A percentile compares a stretch with the other conserved stretches of the same genome.
Conservation (phyloP, 805 yeast species). For the Saccharomycopsis fermentans region DNA sequence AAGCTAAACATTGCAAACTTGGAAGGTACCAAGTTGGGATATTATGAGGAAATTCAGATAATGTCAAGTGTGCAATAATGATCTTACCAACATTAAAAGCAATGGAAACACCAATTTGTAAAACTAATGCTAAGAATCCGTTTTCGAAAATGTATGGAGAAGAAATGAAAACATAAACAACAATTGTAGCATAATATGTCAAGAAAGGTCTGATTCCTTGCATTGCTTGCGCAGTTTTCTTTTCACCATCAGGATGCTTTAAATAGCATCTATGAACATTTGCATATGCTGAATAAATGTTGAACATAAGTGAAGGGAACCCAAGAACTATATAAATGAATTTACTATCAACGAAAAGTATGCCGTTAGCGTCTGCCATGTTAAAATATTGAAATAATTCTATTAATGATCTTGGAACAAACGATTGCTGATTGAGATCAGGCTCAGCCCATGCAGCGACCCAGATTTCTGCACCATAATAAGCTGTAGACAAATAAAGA, state of each 20-base stretch:
- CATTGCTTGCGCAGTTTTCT: conserved; percentile 29
- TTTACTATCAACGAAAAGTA: conserved; percentile 28
- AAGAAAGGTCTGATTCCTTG: conserved; percentile 62
- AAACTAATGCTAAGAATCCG: conserved; percentile 43
- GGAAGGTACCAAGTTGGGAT: conserved; percentile 69
- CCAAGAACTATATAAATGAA: conserved; percentile 42
- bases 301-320: conserved; percentile 47
- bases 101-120: conserved; percentile 63
- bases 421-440: background rate
- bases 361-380: conserved; percentile 14
- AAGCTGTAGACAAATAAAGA: conserved; percentile 52
- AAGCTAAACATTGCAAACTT: conserved; percentile 32
- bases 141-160: conserved; percentile 34
- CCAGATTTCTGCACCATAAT: conserved; percentile 66
- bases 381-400: background rate
- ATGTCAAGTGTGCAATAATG: conserved; percentile 76
- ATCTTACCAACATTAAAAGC: conserved; percentile 90
- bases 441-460: background rate
- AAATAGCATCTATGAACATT: conserved; percentile 44
- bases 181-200: conserved; percentile 39
- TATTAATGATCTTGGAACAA: conserved; percentile 2
- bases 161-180: conserved; percentile 37
- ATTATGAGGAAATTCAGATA: conserved; percentile 62
- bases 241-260: conserved; percentile 21
- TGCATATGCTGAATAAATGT: conserved; percentile 54